A percentile compares a stretch with the other conserved stretches of the same genome.
These are phyloP conservation scores for Suillus alpinus DNA, from an alignment of 768 basidiomycete species.

Conservation along the genomic window DNA sequence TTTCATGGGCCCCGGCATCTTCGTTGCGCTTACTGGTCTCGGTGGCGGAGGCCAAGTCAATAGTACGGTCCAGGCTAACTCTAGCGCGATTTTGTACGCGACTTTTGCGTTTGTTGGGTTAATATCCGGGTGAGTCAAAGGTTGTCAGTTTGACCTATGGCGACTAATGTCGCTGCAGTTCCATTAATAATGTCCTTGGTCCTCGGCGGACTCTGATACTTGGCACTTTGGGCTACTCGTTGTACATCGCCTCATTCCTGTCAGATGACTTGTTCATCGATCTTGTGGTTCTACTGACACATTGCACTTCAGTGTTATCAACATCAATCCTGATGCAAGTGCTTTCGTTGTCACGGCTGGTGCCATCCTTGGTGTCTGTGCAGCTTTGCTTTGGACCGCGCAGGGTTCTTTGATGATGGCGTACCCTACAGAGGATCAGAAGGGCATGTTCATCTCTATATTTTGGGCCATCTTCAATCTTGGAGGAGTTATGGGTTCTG, in stretches of 20 bases:
- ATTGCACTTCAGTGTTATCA: conserved; percentile 46
- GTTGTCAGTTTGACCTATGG: conserved; percentile 12
- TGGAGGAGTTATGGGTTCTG: conserved; percentile 68
- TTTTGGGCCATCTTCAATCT: conserved; percentile 81
- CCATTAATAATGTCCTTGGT: conserved; percentile 74
- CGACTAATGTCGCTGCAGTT: conserved; percentile 33
- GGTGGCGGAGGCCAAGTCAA: conserved; percentile 79
- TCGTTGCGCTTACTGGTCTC: conserved; percentile 77
- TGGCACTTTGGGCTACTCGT: conserved; percentile 66
- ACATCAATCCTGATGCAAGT: conserved; percentile 57
- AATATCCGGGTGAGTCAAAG: conserved; percentile 59
- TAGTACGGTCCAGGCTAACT: conserved; percentile 61
- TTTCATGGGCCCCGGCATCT: conserved; percentile 65
- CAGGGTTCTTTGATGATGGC: conserved; percentile 77
- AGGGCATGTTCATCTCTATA: conserved; percentile 67
- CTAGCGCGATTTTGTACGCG: conserved; percentile 66
- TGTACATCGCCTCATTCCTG: conserved; percentile 72
- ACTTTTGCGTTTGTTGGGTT: conserved; percentile 60
- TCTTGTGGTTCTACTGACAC: neutral
- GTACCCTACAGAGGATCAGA: conserved; percentile 72
- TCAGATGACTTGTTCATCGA: conserved; percentile 29
- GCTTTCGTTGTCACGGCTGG: conserved; percentile 66
- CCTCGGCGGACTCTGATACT: conserved; percentile 63
- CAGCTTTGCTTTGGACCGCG: conserved; percentile 67
- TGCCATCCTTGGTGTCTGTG: conserved; percentile 66